Base-by-base conservation (phyloP, 441 rosid genomes). In the Cnidoscolus chayamansa region DNA sequence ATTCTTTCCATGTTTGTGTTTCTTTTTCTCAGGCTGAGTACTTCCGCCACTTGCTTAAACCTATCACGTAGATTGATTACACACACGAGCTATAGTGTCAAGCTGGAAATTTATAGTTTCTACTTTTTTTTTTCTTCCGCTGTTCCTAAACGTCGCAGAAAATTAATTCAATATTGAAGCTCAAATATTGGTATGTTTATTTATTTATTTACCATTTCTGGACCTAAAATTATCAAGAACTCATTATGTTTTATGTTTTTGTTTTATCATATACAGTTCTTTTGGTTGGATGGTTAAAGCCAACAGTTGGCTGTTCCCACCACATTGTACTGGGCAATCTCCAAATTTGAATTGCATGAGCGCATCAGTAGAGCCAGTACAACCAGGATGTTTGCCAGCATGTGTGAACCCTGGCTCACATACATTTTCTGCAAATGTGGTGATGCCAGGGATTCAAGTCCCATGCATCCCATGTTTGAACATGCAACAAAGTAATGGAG, bases 21-120 rank as follows among this genome's bases (percentile, higher is more conserved):
- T 25, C 56, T 79, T 64, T 25, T 81, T 77, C 68, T 40, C 90
- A 91, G 97, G 97, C 93, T 77, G 89, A 89, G 47, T 89, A 91
- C 80, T 91, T 91, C 72, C 92, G 97, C 73, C 90, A 87, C 65
- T 79, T 91, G 80, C 96, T 91, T 77, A 91, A 91, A 74, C 97
- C 97, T 61, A 90, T 91, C 40, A 91, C 95, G 97, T 89, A 91
- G 90, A 74, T 85, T 73, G 72, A 57, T 75, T 70, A 68, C 31
- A 50, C 67, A 58, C 70, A 49, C 53, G 53, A 37, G 76, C 73
- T 73, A 51, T 77, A 69, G 58, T 73, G 58, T 81, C 81, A 55
- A 82, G 83, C 83, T 81, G 79, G 75, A 71, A 43, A 66, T 80
- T 80, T 68, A 63, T 76, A 66, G 75, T 80, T 79, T 71, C 51